These are phyloP conservation scores for Vicia villosa DNA, from an alignment of 306 rosid genomes.

Conservation along the genomic window DNA sequence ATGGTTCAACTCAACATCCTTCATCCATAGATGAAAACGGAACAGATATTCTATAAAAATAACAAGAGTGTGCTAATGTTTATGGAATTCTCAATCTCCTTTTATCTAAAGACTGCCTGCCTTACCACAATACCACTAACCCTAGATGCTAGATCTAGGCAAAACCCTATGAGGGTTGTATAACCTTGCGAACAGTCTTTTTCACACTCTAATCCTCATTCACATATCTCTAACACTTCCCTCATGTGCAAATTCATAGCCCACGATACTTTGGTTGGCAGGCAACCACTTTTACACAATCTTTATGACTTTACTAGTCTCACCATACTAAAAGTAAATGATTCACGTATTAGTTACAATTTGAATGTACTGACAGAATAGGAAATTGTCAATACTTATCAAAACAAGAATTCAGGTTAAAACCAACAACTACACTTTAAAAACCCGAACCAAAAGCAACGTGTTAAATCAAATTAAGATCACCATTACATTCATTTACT, in stretches of 20 bases:
- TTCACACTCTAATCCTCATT: neutral
- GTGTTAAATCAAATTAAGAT: constrained; percentile 26
- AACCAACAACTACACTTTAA: constrained; percentile 3
- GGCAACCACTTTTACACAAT: neutral
- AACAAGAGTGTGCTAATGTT: neutral
- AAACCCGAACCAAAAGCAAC: constrained; percentile 14
- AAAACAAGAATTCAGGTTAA: constrained; percentile 23
- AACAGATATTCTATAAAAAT: constrained; percentile 7
- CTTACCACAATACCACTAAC: constrained; percentile 2
- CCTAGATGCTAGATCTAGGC: neutral
- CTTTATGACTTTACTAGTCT: constrained; percentile 14
- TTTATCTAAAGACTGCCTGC: neutral
- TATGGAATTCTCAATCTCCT: neutral
- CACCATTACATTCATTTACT: constrained; percentile 14
- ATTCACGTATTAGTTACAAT: constrained; percentile 21
- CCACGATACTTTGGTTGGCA: constrained; percentile 7
- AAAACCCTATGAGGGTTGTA: neutral
- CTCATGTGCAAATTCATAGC: neutral
- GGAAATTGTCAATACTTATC: constrained; percentile 17
- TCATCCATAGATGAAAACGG: constrained; percentile 7
- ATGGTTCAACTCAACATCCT: neutral
- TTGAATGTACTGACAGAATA: constrained; percentile 11
- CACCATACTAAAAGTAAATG: constrained; percentile 4
- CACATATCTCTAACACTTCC: neutral
- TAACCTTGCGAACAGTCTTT: neutral